A percentile compares a stretch with the other conserved stretches of the same genome.
Conservation (phyloP, 495 filamentous ascomycete species). For the Penicillium atrosanguineum region DNA sequence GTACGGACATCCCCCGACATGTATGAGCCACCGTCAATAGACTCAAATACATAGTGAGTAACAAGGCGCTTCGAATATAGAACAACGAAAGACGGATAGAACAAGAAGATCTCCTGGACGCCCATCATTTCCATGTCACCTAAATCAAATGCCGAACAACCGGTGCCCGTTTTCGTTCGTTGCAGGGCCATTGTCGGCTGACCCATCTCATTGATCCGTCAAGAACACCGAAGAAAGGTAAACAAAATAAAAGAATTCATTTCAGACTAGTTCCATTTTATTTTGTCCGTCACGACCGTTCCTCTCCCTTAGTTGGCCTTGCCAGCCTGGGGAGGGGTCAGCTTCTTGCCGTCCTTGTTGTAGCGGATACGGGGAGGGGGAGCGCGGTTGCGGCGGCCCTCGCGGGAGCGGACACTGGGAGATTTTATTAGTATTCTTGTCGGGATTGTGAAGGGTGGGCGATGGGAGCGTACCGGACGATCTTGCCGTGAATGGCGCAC, state of each 20-base stretch:
- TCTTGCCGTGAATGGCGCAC: slow-evolving; percentile 99
- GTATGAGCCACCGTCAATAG: slow-evolving; percentile 17
- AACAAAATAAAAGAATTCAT: slow-evolving; percentile 37
- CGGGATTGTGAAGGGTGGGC: not conserved
- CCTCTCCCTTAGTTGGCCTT: slow-evolving; percentile 57
- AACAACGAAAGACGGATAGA: not conserved
- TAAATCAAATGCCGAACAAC: slow-evolving; percentile 8
- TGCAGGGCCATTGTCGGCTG: slow-evolving; percentile 16
- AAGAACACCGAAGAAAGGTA: slow-evolving; percentile 28
- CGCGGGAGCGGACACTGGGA: slow-evolving; percentile 89
- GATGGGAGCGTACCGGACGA: slow-evolving; percentile 79
- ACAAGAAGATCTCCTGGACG: not conserved
- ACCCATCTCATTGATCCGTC: slow-evolving; percentile 14
- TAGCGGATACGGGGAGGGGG: slow-evolving; percentile 94
- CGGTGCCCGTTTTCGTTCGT: slow-evolving; percentile 15
- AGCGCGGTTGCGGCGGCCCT: slow-evolving; percentile 97
- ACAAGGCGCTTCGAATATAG: slow-evolving; percentile 25
- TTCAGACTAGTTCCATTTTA: slow-evolving; percentile 41
- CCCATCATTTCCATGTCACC: not conserved
- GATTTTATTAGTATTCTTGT: slow-evolving; percentile 8
- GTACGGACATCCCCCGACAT: slow-evolving; percentile 15
- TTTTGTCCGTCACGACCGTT: slow-evolving; percentile 30
- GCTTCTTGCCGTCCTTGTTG: slow-evolving; percentile 99
- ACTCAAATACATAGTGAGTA: slow-evolving; percentile 18
- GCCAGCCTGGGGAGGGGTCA: slow-evolving; percentile 83